Conservation (phyloP, 2,329 filamentous ascomycete genomes). For the Fusarium stilboides region DNA sequence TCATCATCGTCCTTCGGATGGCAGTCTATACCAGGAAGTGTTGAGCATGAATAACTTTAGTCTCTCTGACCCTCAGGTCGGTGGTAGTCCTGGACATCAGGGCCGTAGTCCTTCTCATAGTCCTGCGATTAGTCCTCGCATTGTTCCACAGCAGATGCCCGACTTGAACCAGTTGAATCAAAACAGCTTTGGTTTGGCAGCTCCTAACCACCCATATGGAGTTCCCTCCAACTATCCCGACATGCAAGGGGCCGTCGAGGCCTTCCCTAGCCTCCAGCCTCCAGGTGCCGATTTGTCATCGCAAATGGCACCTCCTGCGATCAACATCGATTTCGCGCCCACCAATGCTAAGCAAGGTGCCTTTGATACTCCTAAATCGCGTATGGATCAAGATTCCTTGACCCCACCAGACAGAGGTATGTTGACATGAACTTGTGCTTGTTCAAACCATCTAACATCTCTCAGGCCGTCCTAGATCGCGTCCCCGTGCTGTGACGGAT, state of each 20-base stretch:
- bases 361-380: constrained; percentile 69
- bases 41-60: constrained; percentile 85
- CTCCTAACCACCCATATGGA: constrained; percentile 58
- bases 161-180: constrained; percentile 68
- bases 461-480: constrained; percentile 64
- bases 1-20: constrained; percentile 81
- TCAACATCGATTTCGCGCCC: constrained; percentile 94
- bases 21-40: constrained; percentile 81
- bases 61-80: constrained; percentile 78
- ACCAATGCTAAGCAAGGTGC: constrained; percentile 66
- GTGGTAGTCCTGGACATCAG: constrained; percentile 75
- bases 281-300: constrained; percentile 71
- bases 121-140: constrained; percentile 75
- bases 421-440: constrained; percentile 34
- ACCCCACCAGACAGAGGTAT: constrained; percentile 83
- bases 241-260: constrained; percentile 60
- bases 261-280: constrained; percentile 68
- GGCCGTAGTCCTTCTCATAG: constrained; percentile 87
- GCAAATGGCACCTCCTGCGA: constrained; percentile 91
- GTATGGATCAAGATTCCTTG: constrained; percentile 82
- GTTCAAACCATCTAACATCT: constrained; percentile 35
- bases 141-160: constrained; percentile 70
- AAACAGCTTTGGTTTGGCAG: constrained; percentile 61
- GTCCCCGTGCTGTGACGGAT: constrained; percentile 72
- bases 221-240: constrained; percentile 54